Percentiles rank a stretch among this genome's conserved stretches.
Conservation (phyloP, 179 eudicot genomes). For the Vitellaria paradoxa region DNA sequence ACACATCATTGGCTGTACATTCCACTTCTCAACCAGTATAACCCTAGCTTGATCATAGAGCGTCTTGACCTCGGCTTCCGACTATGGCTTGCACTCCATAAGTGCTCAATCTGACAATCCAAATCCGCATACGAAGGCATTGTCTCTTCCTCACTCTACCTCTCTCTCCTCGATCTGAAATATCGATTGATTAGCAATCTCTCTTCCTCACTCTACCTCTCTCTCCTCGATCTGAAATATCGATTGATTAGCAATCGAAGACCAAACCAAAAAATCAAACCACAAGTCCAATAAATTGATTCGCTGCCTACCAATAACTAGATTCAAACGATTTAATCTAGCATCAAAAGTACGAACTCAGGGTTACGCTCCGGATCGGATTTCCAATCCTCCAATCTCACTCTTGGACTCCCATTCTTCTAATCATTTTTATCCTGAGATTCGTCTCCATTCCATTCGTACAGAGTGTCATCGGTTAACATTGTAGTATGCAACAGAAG, state of each 20-base stretch:
- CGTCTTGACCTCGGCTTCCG: conserved; percentile 65
- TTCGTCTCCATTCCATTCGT: conserved; percentile 22
- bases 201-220: conserved; percentile 6
- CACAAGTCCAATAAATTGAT: no score
- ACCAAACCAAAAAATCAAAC: no score
- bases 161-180: conserved; percentile 11
- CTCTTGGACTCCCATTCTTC: not conserved
- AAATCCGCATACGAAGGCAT: conserved; percentile 73
- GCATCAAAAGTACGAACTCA: not conserved
- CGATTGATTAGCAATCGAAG: conserved; percentile 23
- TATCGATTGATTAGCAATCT: no score
- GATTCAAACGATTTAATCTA: not conserved
- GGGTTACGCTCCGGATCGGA: conserved; percentile 3
- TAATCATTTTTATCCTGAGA: conserved; percentile 16
- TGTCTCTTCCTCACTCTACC: conserved; percentile 13
- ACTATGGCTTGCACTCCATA: conserved; percentile 76
- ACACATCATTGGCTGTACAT: conserved; percentile 22
- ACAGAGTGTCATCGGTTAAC: not conserved
- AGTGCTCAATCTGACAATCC: conserved; percentile 72
- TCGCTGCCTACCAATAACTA: not conserved
- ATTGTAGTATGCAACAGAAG: no score
- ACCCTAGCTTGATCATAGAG: conserved; percentile 81
- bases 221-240: conserved; percentile 14
- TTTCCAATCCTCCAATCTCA: not conserved
- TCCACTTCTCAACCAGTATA: conserved; percentile 78